Base-by-base conservation (phyloP, 768 basidiomycete genomes). In the Trametes maxima region DNA sequence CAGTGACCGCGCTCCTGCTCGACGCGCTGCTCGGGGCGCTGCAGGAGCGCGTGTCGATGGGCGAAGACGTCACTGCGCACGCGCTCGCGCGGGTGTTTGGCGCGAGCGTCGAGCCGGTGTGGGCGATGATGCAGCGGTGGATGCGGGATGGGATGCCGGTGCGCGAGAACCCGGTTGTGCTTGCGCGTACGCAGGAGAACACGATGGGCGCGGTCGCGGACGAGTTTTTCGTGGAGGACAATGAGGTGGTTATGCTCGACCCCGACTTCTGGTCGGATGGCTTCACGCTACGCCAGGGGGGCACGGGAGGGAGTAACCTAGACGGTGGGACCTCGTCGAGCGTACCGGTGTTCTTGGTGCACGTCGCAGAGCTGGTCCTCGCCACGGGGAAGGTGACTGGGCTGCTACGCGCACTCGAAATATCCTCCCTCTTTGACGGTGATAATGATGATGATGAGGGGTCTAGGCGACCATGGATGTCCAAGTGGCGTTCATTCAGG, bases 191-290 rank as follows among this genome's bases (percentile, higher is more conserved):
- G 0, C 22, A 39, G 21, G 2, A n/a, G 40, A 45, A 21, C 14
- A 45, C 24, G 16, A 35, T 33, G 43, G 43, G 45, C 14, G 36
- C 19, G 8, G 76, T 88, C 1, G 85, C 88, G 19, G 86, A 87
- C 12, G 92, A 94, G 67, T 92, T 92, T 74, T 93, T 94, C 72
- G 84, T 94, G 47, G 88, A 89, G 68, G 82, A 83, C 62, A 90
- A 82, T 67, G 86, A 85, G 19, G 76, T 90, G 45, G 57, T 62
- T 10, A 58, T 71, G 36, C 62, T 85, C 68, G 87, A 89, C 67
- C 87, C 86, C 0, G 89, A 92, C 57, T 92, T 92, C 68, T 94
- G 92, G 92, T 76, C 80, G 33, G 85, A 90, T 43, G 89, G 88
- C 0, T 92, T 88, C 72, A 75, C 76, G 2, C 70, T 92, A 61